Conservation (phyloP, 371 early-diverging fungal species). For the Chytridium lagenaria region DNA sequence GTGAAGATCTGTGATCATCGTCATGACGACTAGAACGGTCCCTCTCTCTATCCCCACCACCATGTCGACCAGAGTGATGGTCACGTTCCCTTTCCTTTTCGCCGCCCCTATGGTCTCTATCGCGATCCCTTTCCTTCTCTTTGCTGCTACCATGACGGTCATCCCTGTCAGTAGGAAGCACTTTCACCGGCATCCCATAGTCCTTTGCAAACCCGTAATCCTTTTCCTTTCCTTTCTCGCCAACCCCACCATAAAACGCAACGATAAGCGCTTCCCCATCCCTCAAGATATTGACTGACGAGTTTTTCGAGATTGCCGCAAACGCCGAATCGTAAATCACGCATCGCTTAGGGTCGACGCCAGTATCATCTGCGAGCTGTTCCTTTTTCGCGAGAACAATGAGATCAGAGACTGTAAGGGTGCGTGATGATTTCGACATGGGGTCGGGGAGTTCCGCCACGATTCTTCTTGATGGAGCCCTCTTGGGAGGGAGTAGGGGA, state of each 20-base stretch:
- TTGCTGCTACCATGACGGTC: constrained; percentile 12
- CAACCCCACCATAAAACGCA: constrained; percentile 25
- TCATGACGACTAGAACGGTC: background rate
- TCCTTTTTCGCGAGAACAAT: constrained; percentile 34
- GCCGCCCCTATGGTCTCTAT: background rate
- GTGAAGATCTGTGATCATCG: background rate
- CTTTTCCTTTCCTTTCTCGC: too few relatives aligned
- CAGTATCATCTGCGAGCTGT: constrained; percentile 37
- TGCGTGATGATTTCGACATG: constrained; percentile 14
- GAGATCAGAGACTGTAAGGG: constrained; percentile 31
- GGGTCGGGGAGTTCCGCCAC: constrained; percentile 37
- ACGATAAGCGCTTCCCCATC: constrained; percentile 37
- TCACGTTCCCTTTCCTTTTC: background rate
- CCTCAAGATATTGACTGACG: constrained; percentile 33
- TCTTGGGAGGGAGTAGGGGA: constrained; percentile 17
- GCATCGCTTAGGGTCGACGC: constrained; percentile 26
- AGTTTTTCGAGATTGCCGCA: constrained; percentile 30
- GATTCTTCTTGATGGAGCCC: constrained; percentile 32
- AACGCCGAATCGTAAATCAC: constrained; percentile 33
- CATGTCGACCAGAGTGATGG: background rate
- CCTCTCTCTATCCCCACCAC: background rate
- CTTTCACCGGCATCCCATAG: background rate
- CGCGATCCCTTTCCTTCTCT: background rate
- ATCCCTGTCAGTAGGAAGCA: background rate
- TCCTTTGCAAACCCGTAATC: constrained; percentile 10